Conservation (phyloP, 345 rosid genomes). For the Aquilaria yunnanensis region DNA sequence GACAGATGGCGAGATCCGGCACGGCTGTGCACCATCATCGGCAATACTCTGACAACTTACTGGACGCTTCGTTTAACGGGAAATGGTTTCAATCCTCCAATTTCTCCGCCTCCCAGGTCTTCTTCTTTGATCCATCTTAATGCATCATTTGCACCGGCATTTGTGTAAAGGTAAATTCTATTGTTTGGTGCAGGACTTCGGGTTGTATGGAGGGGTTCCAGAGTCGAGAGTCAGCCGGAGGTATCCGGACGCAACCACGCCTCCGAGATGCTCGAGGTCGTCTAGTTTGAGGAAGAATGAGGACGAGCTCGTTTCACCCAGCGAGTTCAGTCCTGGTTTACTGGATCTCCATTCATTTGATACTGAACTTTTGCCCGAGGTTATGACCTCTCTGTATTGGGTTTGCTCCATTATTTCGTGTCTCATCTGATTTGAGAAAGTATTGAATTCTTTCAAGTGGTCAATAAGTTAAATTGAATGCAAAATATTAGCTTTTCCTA, state of each 20-base stretch:
- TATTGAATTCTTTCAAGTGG: no score
- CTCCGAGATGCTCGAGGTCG: slow-evolving; percentile 28
- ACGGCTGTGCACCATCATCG: slow-evolving; percentile 44
- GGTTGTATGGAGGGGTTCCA: slow-evolving; percentile 17
- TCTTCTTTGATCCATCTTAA: not conserved
- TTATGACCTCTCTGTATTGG: not conserved
- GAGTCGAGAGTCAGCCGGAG: slow-evolving; percentile 22
- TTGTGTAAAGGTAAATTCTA: not conserved
- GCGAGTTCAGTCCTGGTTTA: slow-evolving; percentile 42
- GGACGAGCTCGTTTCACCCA: slow-evolving; percentile 26
- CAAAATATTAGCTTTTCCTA: no score
- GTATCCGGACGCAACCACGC: slow-evolving; percentile 22
- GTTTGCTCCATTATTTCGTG: not conserved
- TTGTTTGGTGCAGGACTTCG: slow-evolving; percentile 27
- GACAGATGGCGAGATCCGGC: slow-evolving; percentile 38
- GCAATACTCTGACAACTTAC: slow-evolving; percentile 45
- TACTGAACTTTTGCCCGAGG: slow-evolving; percentile 54
- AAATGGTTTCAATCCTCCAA: slow-evolving; percentile 38
- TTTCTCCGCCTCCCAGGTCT: slow-evolving; percentile 19
- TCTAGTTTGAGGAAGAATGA: slow-evolving; percentile 36
- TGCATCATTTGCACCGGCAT: not conserved
- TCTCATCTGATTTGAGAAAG: not conserved
- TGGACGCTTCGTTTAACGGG: slow-evolving; percentile 24
- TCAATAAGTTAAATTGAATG: no score
- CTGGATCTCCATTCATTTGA: slow-evolving; percentile 59